Conservation (phyloP, 306 rosid species). For the Castanea crenata region DNA sequence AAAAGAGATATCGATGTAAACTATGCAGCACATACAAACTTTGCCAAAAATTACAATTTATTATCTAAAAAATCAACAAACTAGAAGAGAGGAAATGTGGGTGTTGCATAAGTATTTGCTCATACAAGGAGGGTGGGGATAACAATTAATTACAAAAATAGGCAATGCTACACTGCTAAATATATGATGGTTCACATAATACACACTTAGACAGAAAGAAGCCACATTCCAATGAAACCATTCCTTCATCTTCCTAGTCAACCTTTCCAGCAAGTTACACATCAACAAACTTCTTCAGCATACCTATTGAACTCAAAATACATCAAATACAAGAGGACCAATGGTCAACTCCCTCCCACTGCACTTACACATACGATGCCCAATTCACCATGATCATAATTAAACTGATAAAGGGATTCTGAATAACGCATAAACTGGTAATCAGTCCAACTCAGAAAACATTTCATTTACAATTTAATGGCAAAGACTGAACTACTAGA, state of each 20-base stretch:
- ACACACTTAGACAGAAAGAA: background rate
- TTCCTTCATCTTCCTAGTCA: background rate
- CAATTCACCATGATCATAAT: background rate
- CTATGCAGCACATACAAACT: background rate
- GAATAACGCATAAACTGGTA: background rate
- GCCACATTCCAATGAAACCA: background rate
- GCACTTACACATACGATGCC: background rate
- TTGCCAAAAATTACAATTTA: background rate
- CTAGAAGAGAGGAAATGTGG: background rate
- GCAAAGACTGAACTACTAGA: background rate
- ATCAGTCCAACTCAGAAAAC: conserved; percentile 16
- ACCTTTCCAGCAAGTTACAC: background rate
- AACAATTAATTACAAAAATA: background rate
- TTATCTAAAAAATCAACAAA: background rate
- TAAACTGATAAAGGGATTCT: background rate
- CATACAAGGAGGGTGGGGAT: background rate
- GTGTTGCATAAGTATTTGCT: background rate
- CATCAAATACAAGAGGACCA: background rate
- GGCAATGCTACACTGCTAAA: background rate
- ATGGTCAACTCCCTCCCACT: background rate
- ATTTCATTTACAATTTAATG: conserved; percentile 1
- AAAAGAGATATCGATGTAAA: background rate
- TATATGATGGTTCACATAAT: background rate
- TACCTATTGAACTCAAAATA: background rate
- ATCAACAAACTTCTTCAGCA: background rate